These are phyloP conservation scores for Candida bentonensis DNA, from an alignment of 805 yeast species.

Conservation along the genomic window DNA sequence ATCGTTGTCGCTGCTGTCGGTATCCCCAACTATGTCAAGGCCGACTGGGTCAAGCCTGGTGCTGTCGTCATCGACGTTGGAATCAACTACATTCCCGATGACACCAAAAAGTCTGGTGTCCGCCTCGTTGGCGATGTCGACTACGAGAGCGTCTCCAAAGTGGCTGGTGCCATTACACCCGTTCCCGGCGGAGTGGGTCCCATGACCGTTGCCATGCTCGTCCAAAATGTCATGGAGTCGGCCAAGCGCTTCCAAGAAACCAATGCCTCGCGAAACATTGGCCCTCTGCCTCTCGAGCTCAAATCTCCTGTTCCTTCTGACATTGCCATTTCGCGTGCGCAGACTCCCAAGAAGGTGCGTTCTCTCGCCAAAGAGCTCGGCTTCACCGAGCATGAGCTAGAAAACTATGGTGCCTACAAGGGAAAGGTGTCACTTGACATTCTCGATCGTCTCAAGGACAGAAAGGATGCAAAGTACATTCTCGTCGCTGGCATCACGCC, in stretches of 20 bases:
- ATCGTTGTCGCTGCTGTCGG: conserved; percentile 90
- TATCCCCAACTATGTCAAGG: conserved; percentile 67
- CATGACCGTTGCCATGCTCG: conserved; percentile 95
- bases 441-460: conserved; percentile 48
- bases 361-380: conserved; percentile 72
- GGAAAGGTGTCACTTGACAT: conserved; percentile 70
- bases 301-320: conserved; percentile 77
- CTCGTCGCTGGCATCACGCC: conserved; percentile 97
- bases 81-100: conserved; percentile 74
- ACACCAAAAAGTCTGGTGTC: conserved; percentile 59
- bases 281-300: conserved; percentile 41
- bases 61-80: conserved; percentile 91
- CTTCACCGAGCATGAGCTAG: conserved; percentile 63
- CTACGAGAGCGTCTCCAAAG: conserved; percentile 46
- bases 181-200: conserved; percentile 99
- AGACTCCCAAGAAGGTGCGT: conserved; percentile 69
- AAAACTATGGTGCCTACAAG: conserved; percentile 77
- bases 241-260: conserved; percentile 37
- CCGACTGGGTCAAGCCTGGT: conserved; percentile 76
- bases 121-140: conserved; percentile 94
- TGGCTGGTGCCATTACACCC: conserved; percentile 71
- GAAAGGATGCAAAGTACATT: conserved; percentile 70
- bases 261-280: conserved; percentile 32
- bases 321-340: conserved; percentile 77
- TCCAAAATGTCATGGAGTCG: conserved; percentile 68